Conservation (phyloP, 345 rosid genomes). For the Mangifera indica region DNA sequence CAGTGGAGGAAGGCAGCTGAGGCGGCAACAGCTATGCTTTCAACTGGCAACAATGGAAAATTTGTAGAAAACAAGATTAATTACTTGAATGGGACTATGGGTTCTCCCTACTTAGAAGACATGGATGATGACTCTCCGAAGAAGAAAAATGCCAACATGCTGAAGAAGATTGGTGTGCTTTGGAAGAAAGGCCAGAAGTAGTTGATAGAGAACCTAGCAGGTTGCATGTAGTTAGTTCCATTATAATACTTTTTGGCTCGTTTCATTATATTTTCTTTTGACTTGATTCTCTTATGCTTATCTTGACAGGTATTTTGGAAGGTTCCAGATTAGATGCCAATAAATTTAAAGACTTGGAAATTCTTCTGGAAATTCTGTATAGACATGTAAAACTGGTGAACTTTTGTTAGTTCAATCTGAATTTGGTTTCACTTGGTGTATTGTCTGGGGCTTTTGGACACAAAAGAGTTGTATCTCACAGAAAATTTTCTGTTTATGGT, state of each 20-base stretch:
- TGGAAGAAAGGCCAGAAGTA: slow-evolving; percentile 88
- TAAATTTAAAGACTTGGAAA: background rate
- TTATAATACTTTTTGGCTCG: background rate
- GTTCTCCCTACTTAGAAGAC: slow-evolving; percentile 78
- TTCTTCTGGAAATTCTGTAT: slow-evolving; percentile 2
- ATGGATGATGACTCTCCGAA: slow-evolving; percentile 82
- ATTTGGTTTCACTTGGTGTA: background rate
- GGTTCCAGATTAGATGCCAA: background rate
- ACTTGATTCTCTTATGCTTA: background rate
- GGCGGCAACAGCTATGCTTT: slow-evolving; percentile 86
- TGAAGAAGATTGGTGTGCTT: slow-evolving; percentile 84
- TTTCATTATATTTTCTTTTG: background rate
- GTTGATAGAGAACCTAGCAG: slow-evolving; percentile 1
- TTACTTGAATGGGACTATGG: slow-evolving; percentile 37
- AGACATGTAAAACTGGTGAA: slow-evolving; percentile 9
- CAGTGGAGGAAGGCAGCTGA: slow-evolving; percentile 99
- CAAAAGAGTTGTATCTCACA: background rate
- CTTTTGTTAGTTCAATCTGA: slow-evolving; percentile 11
- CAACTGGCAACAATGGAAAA: slow-evolving; percentile 73
- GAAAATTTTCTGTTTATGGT: background rate
- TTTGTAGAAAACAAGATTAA: slow-evolving; percentile 48
- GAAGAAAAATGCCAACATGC: slow-evolving; percentile 89
- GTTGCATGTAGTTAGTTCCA: background rate
- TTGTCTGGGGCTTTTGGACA: background rate
- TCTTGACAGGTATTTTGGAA: background rate